Evolutionary conservation across 768 basidiomycete species (phyloP), one percentile per base, ranked within the genome.

Genomic region (Suillus ampliporus): DNA sequence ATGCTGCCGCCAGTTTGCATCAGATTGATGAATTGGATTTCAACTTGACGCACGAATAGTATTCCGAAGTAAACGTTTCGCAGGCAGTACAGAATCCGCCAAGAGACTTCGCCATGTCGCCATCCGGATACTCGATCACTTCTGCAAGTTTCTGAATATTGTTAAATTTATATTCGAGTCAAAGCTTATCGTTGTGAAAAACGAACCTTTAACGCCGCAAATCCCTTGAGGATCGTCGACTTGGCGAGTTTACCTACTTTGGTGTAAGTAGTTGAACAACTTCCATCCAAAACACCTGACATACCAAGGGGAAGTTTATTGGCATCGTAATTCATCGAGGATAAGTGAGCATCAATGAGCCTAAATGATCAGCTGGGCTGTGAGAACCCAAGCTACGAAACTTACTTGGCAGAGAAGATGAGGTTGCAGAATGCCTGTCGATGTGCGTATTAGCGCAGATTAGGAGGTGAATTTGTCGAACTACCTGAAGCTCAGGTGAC

Each of bases 271-370:
- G 13, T 19, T 14, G 57, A 8, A 54, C 57, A 21, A 50, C 17
- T 34, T 41, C 4, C 1, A 31, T 14, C 7, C 38, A 6, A 47
- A 10, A 56, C n/a, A 3, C n/a, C 11, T 19, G 14, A 51, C 65
- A 50, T 70, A 80, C 86, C 87, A 19, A 88, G 80, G 17, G 87
- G 87, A 26, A 88, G 78, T 67, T 88, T 88, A 67, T 83, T 82
- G 5, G 86, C 87, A 68, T 88, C 87, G 64, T 88, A 88, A 64
- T 88, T 87, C 84, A 88, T 86, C 6, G 84, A 83, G 17, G 84
- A 83, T 68, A 88, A 71, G 47, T 80, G 78, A 0, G 84, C 84
- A 53, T 84, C 80, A 26, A 87, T 83, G 62, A 86, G 67, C 28
- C 85, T 86, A 61, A 28, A 34, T 37, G 46, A 46, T 62, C 57